Evolutionary conservation across 1,139 yeast species (phyloP).

Genomic region (Eremothecium cymbalariae): DNA sequence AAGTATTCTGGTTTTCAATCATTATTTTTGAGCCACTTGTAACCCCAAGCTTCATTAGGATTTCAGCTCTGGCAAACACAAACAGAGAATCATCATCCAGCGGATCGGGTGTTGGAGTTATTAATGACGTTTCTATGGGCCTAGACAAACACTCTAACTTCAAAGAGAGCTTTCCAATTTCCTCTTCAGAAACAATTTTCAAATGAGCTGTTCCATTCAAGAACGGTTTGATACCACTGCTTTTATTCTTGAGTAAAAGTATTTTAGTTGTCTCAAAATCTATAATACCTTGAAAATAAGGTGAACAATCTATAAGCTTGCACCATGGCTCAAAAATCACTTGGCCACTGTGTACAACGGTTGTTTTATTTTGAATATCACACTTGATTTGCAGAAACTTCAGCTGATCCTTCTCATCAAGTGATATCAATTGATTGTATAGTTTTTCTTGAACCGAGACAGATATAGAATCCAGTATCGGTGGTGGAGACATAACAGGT

Average conservation of each 20-base stretch:
- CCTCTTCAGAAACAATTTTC: neutral
- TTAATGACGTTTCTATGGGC: constrained; percentile 5
- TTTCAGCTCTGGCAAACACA: constrained; percentile 20
- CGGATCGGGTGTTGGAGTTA: constrained; percentile 12
- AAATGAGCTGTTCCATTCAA: neutral
- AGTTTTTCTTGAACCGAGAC: constrained; percentile 16
- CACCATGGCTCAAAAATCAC: constrained; percentile 17
- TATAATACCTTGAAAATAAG: constrained; percentile 18
- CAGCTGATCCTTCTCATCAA: constrained; percentile 15
- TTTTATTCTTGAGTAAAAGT: constrained; percentile 15
- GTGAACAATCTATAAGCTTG: constrained; percentile 16
- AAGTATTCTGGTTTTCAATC: constrained; percentile 8
- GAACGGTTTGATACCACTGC: constrained; percentile 1
- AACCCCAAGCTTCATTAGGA: constrained; percentile 17
- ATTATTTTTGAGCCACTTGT: constrained; percentile 22
- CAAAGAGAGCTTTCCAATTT: neutral
- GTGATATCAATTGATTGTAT: constrained; percentile 18
- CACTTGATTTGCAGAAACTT: constrained; percentile 20
- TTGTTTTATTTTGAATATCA: constrained; percentile 11
- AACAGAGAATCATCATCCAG: constrained; percentile 23
- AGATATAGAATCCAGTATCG: constrained; percentile 15
- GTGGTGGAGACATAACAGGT: constrained; percentile 10
- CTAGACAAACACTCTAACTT: constrained; percentile 5
- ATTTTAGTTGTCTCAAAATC: constrained; percentile 21
- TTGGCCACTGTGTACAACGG: constrained; percentile 18